Evolutionary conservation across 169 alveolate genomes (phyloP).

Genomic region (Theileria orientalis): DNA sequence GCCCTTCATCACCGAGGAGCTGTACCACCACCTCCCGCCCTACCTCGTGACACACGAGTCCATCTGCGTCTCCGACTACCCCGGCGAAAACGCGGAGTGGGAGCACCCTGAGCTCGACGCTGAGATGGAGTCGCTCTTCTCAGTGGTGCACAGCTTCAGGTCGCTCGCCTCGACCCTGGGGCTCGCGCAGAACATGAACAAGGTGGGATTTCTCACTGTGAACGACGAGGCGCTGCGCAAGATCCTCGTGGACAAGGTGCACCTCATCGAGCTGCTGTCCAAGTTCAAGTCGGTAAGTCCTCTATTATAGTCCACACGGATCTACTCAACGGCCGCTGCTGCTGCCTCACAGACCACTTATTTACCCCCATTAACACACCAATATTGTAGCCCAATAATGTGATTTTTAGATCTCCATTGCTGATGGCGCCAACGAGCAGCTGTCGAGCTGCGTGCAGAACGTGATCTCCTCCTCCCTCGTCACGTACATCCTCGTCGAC

Average conservation of each 20-base stretch:
- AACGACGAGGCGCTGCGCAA: constrained; percentile 44
- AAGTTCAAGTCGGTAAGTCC: constrained; percentile 48
- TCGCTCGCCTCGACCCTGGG: constrained; percentile 77
- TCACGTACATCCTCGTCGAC: constrained; percentile 51
- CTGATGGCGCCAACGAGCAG: constrained; percentile 12
- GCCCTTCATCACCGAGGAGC: constrained; percentile 97
- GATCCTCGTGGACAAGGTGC: constrained; percentile 54
- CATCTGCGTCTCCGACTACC: constrained; percentile 67
- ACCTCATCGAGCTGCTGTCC: constrained; percentile 60
- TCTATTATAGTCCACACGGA: not conserved
- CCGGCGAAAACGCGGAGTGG: constrained; percentile 48
- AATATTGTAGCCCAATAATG: too few species aligned
- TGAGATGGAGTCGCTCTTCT: constrained; percentile 58
- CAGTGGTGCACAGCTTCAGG: constrained; percentile 68
- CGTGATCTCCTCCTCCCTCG: constrained; percentile 21
- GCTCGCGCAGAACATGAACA: constrained; percentile 69
- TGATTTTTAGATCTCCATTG: constrained; percentile 28
- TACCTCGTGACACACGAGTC: constrained; percentile 58
- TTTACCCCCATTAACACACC: not conserved
- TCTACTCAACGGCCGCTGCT: not conserved
- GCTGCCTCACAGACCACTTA: not conserved
- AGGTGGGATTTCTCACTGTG: constrained; percentile 68
- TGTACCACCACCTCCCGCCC: constrained; percentile 90
- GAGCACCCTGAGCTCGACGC: constrained; percentile 28
- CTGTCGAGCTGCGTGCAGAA: constrained; percentile 55